These are phyloP conservation scores for Bromus sterilis DNA, from an alignment of 176 grass and related monocot species.

Conservation along the genomic window DNA sequence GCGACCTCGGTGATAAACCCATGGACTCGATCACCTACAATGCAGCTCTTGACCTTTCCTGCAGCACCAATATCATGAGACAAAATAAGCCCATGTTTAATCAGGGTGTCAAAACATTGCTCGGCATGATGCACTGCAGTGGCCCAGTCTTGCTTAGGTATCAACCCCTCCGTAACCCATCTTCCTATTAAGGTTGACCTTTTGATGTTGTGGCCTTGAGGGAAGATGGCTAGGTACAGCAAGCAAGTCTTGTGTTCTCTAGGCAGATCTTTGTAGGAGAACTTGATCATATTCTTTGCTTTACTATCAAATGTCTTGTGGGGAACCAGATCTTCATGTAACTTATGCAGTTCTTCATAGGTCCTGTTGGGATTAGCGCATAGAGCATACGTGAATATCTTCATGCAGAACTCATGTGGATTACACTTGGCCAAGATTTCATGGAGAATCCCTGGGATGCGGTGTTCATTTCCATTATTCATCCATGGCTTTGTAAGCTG, in stretches of 20 bases:
- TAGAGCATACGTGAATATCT: background rate
- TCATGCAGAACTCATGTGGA: background rate
- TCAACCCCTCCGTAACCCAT: background rate
- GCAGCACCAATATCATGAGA: background rate
- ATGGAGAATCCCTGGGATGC: background rate
- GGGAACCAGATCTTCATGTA: background rate
- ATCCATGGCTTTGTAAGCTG: background rate
- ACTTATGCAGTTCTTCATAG: background rate
- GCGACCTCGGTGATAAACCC: constrained; percentile 5
- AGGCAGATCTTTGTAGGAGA: background rate
- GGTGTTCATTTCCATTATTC: background rate
- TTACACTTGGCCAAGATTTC: background rate
- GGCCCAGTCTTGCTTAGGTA: background rate
- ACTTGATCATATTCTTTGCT: background rate
- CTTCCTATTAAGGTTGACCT: background rate
- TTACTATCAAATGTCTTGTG: background rate
- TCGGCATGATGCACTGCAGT: background rate
- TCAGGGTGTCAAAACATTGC: background rate
- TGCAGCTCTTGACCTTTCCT: constrained; percentile 11
- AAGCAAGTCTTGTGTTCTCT: background rate
- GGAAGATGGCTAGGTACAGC: constrained; percentile 5
- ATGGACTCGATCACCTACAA: background rate
- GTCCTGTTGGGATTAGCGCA: background rate
- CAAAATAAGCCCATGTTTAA: background rate
- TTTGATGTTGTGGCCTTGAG: background rate